Conservation (phyloP, 768 basidiomycete genomes). For the Candolleomyces aberdarensis region DNA sequence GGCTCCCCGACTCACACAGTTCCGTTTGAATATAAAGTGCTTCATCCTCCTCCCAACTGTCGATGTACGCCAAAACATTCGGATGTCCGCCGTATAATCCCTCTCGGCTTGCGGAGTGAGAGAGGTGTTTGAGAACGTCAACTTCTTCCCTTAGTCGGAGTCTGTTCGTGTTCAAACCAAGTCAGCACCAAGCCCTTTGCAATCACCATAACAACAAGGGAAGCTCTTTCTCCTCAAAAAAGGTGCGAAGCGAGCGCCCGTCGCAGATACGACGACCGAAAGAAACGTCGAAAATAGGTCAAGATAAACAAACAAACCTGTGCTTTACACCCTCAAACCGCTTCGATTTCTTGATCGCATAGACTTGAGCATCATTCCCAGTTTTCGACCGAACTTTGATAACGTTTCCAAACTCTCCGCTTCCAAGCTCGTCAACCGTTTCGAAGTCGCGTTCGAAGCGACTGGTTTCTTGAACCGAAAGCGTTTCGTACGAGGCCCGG, state of each 20-base stretch:
- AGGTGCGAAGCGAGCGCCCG: conserved; percentile 2
- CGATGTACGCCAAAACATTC: conserved; percentile 84
- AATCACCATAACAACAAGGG: conserved; percentile 25
- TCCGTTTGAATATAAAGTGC: conserved; percentile 91
- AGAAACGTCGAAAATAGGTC: conserved; percentile 11
- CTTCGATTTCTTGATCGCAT: conserved; percentile 93
- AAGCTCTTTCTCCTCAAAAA: not conserved
- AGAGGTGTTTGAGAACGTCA: conserved; percentile 81
- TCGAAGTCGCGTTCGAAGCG: conserved; percentile 81
- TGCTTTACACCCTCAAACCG: conserved; percentile 88
- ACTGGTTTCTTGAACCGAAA: conserved; percentile 51
- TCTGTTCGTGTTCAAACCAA: conserved; percentile 36
- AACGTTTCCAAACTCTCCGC: conserved; percentile 92
- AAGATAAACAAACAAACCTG: conserved; percentile 53
- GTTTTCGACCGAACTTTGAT: conserved; percentile 78
- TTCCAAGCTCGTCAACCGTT: conserved; percentile 78
- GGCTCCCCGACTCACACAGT: conserved; percentile 90
- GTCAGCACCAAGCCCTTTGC: conserved; percentile 15
- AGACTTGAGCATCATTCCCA: conserved; percentile 49
- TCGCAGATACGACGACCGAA: conserved; percentile 7
- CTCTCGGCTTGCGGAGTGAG: conserved; percentile 36
- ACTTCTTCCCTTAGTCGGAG: conserved; percentile 92
- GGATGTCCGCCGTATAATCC: conserved; percentile 51
- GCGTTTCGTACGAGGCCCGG: conserved; percentile 36
- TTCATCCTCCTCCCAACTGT: conserved; percentile 95